Percentiles rank a stretch among this genome's conserved stretches.
These are phyloP conservation scores for Ustilaginoidea virens DNA, from an alignment of 2,329 filamentous ascomycete species.

Conservation along the genomic window DNA sequence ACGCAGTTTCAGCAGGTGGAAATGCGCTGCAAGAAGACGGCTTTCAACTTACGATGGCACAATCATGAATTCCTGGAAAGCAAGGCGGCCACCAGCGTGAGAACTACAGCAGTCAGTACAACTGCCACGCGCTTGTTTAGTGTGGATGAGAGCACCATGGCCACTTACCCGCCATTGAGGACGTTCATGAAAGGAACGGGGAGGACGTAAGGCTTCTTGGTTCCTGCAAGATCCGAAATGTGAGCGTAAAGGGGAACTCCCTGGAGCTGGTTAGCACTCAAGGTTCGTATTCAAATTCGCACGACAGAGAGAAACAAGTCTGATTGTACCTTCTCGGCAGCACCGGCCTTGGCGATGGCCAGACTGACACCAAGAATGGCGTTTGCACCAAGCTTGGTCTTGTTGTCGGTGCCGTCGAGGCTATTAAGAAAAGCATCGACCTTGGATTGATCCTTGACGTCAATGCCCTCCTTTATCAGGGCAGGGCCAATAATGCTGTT, in stretches of 20 bases:
- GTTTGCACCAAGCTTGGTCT: conserved; percentile 78
- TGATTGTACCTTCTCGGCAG: conserved; percentile 64
- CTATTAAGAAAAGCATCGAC: conserved; percentile 74
- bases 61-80: conserved; percentile 96
- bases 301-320: no score
- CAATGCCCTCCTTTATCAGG: conserved; percentile 66
- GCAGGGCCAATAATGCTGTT: conserved; percentile 68
- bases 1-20: no score
- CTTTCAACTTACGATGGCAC: conserved; percentile 51
- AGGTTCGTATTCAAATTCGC: no score
- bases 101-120: no score
- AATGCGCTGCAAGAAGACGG: no score
- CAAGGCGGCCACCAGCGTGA: conserved; percentile 90
- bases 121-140: no score
- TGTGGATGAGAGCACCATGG: no score
- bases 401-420: conserved; percentile 74
- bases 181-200: conserved; percentile 92
- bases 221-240: conserved; percentile 74
- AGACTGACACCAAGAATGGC: conserved; percentile 75
- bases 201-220: conserved; percentile 83
- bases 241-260: conserved; percentile 76
- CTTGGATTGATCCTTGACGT: conserved; percentile 76
- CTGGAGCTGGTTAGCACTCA: no score
- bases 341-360: conserved; percentile 77
- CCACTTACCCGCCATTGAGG: conserved; percentile 53